A percentile compares a stretch with the other conserved stretches of the same genome.
phyloP scores from a whole-genome alignment of 75 land plant species.

The Sequoia sempervirens region DNA sequence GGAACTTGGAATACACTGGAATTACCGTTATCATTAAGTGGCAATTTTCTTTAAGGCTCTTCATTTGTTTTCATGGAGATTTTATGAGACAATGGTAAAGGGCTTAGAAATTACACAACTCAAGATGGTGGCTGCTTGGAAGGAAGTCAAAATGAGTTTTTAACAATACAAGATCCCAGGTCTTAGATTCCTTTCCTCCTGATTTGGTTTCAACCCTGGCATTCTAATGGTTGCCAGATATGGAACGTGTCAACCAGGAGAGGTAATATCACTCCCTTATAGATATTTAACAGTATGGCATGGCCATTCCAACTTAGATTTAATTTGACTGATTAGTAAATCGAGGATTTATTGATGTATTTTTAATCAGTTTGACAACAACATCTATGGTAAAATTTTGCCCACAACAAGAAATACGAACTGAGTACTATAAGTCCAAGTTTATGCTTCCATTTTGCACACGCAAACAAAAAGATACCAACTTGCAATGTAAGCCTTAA shows the following conservation, averaged over 20 bases:
- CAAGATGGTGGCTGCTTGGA: not conserved
- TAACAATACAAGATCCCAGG: not conserved
- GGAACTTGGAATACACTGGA: not conserved
- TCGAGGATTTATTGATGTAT: not conserved
- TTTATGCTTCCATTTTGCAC: not conserved
- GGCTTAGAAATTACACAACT: not conserved
- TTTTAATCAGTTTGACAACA: not conserved
- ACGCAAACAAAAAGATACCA: not conserved
- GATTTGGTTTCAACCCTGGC: not conserved
- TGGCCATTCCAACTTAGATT: not conserved
- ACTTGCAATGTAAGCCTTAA: not conserved
- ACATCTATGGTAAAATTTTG: not conserved
- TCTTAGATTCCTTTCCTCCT: not conserved
- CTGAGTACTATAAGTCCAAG: not conserved
- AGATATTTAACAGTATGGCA: not conserved
- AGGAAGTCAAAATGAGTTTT: not conserved
- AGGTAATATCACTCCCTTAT: not conserved
- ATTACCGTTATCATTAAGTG: not conserved
- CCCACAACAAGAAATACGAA: not conserved
- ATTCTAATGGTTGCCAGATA: not conserved
- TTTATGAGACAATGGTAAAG: not conserved
- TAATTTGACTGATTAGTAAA: not conserved
- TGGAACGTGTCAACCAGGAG: not conserved
- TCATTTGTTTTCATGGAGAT: not conserved
- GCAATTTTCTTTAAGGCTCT: not conserved